phyloP scores from a whole-genome alignment of 2,329 filamentous ascomycete species.

The Calonectria hongkongensis region DNA sequence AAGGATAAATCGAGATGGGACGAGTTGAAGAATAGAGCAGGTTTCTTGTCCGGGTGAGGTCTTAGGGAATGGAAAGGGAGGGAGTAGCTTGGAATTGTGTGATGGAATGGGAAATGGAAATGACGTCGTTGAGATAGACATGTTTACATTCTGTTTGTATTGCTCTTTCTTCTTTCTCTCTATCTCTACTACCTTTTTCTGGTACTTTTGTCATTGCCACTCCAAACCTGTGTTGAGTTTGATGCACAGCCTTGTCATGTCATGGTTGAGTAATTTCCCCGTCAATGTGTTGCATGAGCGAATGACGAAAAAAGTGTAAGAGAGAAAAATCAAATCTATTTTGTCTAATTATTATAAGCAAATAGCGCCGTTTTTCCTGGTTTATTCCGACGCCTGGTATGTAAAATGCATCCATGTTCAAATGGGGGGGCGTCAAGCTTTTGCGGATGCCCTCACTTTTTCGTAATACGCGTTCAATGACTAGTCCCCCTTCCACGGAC shows the following conservation, averaged over 20 bases:
- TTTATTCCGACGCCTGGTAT: conserved; percentile 13
- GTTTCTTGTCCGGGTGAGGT: not conserved
- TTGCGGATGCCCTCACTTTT: conserved; percentile 9
- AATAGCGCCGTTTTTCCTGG: not conserved
- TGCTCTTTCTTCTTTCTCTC: not conserved
- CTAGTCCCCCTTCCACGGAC: not conserved
- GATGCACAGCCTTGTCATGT: not conserved
- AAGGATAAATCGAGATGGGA: not conserved
- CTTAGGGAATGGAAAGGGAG: conserved; percentile 6
- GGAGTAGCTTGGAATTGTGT: conserved; percentile 1
- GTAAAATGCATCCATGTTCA: not conserved
- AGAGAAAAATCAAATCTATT: not conserved
- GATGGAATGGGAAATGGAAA: conserved; percentile 21
- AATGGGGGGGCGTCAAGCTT: conserved; percentile 12
- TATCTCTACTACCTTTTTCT: not conserved
- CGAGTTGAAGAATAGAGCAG: not conserved
- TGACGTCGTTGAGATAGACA: not conserved
- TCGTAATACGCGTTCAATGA: not conserved
- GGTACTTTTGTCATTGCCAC: not conserved
- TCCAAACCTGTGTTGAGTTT: not conserved
- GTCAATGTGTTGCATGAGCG: not conserved
- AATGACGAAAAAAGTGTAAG: not conserved
- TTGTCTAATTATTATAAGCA: not conserved
- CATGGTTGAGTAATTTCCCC: not conserved
- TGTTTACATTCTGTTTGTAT: conserved; percentile 9